Evolutionary conservation across 257 asterid species (phyloP).

Genomic region (Henckelia pumila): DNA sequence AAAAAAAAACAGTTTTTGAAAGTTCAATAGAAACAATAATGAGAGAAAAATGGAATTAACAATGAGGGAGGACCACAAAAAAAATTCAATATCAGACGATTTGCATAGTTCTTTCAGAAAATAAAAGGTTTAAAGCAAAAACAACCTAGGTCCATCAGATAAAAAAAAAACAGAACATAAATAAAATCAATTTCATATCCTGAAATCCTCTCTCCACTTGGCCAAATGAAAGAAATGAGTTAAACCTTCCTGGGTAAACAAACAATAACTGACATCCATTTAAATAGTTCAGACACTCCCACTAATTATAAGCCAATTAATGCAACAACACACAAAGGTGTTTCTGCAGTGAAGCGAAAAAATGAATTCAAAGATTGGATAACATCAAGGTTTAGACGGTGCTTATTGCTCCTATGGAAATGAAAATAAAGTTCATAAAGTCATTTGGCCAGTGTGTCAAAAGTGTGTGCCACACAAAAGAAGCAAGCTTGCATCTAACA

Average conservation of each 20-base stretch:
- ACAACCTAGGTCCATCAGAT: not conserved
- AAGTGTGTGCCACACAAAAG: not conserved
- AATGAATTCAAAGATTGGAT: not conserved
- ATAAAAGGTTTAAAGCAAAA: not conserved
- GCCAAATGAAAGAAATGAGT: not conserved
- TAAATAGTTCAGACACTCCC: not conserved
- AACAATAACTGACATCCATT: too few relatives aligned
- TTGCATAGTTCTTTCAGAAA: not conserved
- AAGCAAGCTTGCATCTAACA: not conserved
- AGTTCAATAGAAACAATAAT: not conserved
- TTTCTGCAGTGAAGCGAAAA: slow-evolving; percentile 3
- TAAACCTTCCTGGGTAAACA: not conserved
- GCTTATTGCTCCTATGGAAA: not conserved
- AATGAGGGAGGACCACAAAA: not conserved
- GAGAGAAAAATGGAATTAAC: not conserved
- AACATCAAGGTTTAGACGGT: slow-evolving; percentile 9
- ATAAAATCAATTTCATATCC: not conserved
- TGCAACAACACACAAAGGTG: not conserved
- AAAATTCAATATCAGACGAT: not conserved
- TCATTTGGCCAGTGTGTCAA: not conserved
- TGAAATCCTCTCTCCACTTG: not conserved
- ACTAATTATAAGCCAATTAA: not conserved
- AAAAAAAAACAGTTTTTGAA: too few relatives aligned
- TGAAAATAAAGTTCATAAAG: not conserved
- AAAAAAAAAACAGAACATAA: too few relatives aligned